Conservation (phyloP, 371 early-diverging fungal genomes). For the Funneliformis caledonium region DNA sequence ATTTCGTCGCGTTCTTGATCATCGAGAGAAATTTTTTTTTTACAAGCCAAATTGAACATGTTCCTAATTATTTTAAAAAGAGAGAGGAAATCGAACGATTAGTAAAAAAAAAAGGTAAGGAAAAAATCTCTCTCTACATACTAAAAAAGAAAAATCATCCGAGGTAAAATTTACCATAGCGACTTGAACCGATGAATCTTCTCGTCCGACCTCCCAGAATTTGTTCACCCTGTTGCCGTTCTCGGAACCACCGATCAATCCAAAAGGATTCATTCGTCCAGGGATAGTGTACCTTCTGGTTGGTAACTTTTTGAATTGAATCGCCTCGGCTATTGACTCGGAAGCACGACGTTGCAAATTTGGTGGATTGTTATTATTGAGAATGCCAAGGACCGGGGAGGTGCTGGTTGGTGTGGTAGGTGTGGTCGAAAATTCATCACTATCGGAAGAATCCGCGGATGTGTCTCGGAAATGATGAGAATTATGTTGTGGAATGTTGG, state of each 20-base stretch:
- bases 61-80: slow-evolving; percentile 18
- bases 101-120: no score
- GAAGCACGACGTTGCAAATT: slow-evolving; percentile 35
- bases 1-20: no score
- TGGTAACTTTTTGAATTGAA: not conserved
- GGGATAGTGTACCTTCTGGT: slow-evolving; percentile 26
- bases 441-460: not conserved
- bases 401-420: not conserved
- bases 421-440: not conserved
- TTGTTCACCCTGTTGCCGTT: not conserved
- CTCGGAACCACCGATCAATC: not conserved
- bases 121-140: no score
- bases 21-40: not conserved
- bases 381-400: not conserved
- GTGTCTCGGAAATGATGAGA: not conserved
- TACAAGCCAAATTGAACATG: slow-evolving; percentile 31
- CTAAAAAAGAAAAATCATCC: not conserved
- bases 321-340: not conserved
- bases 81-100: not conserved
- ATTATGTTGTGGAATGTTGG: not conserved
- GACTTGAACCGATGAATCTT: slow-evolving; percentile 38
- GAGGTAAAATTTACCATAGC: slow-evolving; percentile 31
- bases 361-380: not conserved
- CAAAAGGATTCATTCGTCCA: slow-evolving; percentile 11
- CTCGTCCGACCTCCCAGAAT: slow-evolving; percentile 33